These are phyloP conservation scores for Iodosphaeria phyllophila DNA, from an alignment of 2,329 filamentous ascomycete genomes.

Conservation along the genomic window DNA sequence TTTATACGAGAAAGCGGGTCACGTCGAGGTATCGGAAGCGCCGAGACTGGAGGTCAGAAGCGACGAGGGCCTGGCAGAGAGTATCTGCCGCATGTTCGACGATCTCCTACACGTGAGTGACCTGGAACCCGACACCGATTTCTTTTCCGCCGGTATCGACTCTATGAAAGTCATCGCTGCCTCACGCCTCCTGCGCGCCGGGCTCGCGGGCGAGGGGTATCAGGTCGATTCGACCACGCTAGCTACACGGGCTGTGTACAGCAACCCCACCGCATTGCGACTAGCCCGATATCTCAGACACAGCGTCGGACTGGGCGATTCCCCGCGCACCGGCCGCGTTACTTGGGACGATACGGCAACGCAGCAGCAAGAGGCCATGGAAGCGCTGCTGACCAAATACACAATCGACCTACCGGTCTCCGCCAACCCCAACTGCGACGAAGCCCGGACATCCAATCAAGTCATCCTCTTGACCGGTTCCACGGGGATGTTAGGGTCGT, in stretches of 20 bases:
- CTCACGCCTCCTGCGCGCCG: conserved; percentile 16
- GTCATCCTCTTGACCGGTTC: conserved; percentile 25
- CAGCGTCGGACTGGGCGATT: background rate
- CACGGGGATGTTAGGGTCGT: conserved; percentile 28
- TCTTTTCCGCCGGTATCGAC: conserved; percentile 18
- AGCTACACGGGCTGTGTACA: conserved; percentile 20
- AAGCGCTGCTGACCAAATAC: conserved; percentile 9
- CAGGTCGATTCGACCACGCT: conserved; percentile 15
- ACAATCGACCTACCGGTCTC: conserved; percentile 9
- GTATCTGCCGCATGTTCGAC: conserved; percentile 14
- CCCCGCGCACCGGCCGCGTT: no score
- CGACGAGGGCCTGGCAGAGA: conserved; percentile 10
- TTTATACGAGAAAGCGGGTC: conserved; percentile 15
- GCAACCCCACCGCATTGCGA: conserved; percentile 16
- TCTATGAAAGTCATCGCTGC: conserved; percentile 22
- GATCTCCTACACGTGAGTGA: conserved; percentile 8
- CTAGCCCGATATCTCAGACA: conserved; percentile 15
- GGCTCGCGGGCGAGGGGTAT: conserved; percentile 13
- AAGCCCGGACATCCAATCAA: conserved; percentile 7
- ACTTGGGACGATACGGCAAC: background rate
- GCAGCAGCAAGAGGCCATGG: conserved; percentile 3
- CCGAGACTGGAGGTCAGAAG: conserved; percentile 13
- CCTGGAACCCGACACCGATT: conserved; percentile 16
- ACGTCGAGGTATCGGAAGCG: conserved; percentile 6
- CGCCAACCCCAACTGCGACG: conserved; percentile 4